phyloP scores from a whole-genome alignment of 2,329 filamentous ascomycete genomes.

The Epicoccum nigrum region DNA sequence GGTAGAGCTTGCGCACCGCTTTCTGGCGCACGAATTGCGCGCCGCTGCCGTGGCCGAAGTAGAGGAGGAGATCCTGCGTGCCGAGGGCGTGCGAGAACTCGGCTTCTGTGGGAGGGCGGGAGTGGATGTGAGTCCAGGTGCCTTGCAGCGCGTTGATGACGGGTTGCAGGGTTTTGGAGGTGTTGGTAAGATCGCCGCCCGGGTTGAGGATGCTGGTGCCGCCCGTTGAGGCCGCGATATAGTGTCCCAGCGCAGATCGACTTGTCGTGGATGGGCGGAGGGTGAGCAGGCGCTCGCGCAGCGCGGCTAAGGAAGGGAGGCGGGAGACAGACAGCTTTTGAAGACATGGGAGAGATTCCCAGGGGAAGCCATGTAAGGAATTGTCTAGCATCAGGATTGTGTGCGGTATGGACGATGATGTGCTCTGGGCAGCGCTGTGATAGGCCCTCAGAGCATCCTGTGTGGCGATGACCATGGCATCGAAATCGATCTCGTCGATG shows the following conservation, averaged over 20 bases:
- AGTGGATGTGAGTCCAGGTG: constrained; percentile 72
- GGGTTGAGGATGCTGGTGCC: constrained; percentile 90
- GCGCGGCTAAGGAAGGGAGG: constrained; percentile 82
- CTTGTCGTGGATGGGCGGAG: constrained; percentile 46
- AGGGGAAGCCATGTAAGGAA: constrained; percentile 86
- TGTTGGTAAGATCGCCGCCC: constrained; percentile 79
- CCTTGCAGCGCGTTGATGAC: constrained; percentile 60
- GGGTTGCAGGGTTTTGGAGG: constrained; percentile 74
- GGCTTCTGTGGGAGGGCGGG: constrained; percentile 72
- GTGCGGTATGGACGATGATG: constrained; percentile 60
- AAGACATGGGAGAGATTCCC: constrained; percentile 93
- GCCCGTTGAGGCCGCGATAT: constrained; percentile 58
- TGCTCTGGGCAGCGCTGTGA: constrained; percentile 58
- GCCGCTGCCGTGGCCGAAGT: constrained; percentile 95
- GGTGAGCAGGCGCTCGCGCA: constrained; percentile 74
- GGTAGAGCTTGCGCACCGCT: constrained; percentile 76
- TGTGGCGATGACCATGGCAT: constrained; percentile 85
- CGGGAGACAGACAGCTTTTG: constrained; percentile 79
- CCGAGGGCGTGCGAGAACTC: constrained; percentile 75
- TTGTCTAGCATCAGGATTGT: constrained; percentile 93
- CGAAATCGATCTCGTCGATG: constrained; percentile 97
- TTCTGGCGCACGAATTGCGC: constrained; percentile 91
- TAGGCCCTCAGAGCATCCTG: constrained; percentile 84
- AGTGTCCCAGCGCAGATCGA: constrained; percentile 40
- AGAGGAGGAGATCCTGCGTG: constrained; percentile 75